Base-by-base conservation (phyloP, 305 asterid genomes). In the Fraxinus dipetala region DNA sequence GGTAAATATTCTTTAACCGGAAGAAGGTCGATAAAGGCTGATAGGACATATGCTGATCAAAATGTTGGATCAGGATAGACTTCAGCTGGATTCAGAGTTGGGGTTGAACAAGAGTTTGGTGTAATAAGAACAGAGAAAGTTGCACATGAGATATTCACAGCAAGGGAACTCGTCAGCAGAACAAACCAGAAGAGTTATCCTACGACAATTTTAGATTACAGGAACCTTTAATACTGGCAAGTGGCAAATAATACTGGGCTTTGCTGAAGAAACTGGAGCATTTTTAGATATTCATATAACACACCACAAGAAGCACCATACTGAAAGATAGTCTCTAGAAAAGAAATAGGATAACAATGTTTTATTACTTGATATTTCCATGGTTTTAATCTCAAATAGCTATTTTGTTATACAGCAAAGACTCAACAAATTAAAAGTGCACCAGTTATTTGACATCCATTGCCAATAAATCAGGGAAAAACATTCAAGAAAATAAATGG, bases 191-290 rank as follows among this genome's bases (percentile, higher is more conserved):
- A 10, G 56, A 79, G 51, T 32, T 75, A 48, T 34, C 83, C 72
- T 20, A 73, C 28, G 76, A 82, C 82, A 31, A 67, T 82, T 85
- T 73, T 76, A 22, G 76, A 75, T 24, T 83, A 40, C 70, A 73
- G 24, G 61, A 35, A 18, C 75, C 65, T 63, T 74, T 22, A 76
- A 31, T 16, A 40, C 72, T 34, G n/a, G 32, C 26, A 18, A 75
- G 3, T 34, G n/a, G 40, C 31, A 18, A 75, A 6, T 3, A 79
- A 11, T 10, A 32, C 24, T 54, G n/a, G 77, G 30, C 78, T 36
- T 77, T 72, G 56, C 79, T 1, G 31, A 16, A 72, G 35, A 36
- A 78, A 59, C 74, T 81, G 14, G 20, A 78, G 84, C 77, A 76
- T 35, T 74, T 73, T 78, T 30, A 59, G 65, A 38, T 75, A 78